phyloP scores from a whole-genome alignment of 768 basidiomycete genomes.

The Boletus fagicola region DNA sequence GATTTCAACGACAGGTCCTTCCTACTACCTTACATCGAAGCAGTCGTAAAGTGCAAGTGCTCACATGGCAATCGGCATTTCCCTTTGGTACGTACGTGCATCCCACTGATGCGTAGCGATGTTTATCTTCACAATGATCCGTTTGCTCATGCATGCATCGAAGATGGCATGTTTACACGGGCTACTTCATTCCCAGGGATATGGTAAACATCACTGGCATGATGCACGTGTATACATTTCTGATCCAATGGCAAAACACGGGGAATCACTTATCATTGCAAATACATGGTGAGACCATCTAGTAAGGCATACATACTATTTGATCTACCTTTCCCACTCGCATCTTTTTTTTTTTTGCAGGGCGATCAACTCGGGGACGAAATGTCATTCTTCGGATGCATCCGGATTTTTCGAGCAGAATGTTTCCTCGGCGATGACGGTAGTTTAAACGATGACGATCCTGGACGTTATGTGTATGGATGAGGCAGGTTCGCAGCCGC shows the following conservation, averaged over 20 bases:
- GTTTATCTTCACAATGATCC: background rate
- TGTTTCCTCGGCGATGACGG: background rate
- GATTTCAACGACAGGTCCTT: background rate
- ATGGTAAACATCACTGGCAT: background rate
- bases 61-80: background rate
- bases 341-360: background rate
- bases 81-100: background rate
- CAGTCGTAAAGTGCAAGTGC: background rate
- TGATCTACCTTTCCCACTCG: background rate
- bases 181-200: background rate
- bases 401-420: background rate
- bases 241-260: background rate
- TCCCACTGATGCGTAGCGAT: background rate
- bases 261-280: background rate
- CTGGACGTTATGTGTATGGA: background rate
- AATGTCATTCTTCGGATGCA: background rate
- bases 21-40: background rate
- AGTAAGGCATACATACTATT: background rate
- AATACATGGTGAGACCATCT: background rate
- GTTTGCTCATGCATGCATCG: background rate
- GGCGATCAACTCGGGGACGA: background rate
- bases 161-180: background rate
- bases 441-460: background rate
- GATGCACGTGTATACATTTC: background rate
- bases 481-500: background rate